Conservation (phyloP, 768 basidiomycete species). For the Glaciozyma martinii region DNA sequence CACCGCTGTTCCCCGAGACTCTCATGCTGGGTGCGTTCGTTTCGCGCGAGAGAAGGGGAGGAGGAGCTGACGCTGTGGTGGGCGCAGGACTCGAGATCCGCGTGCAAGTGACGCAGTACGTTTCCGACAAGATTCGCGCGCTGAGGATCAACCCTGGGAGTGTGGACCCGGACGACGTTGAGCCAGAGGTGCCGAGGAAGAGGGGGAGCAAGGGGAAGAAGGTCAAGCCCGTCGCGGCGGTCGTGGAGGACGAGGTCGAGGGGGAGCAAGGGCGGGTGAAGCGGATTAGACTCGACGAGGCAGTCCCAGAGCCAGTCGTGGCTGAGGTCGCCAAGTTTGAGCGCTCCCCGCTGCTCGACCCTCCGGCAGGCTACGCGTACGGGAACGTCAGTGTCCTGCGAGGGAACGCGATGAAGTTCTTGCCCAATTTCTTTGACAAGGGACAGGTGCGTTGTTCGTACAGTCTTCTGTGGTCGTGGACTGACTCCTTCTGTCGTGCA, state of each 20-base stretch:
- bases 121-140: constrained; percentile 86
- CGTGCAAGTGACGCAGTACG: constrained; percentile 90
- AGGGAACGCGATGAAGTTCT: constrained; percentile 97
- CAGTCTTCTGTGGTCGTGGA: not conserved
- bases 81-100: constrained; percentile 87
- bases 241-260: constrained; percentile 20
- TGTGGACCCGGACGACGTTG: constrained; percentile 29
- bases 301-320: not conserved
- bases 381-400: constrained; percentile 82
- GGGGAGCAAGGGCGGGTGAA: constrained; percentile 4
- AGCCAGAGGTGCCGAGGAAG: constrained; percentile 31
- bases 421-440: constrained; percentile 89
- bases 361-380: constrained; percentile 52
- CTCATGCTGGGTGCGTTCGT: constrained; percentile 72
- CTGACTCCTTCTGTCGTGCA: constrained; percentile 19
- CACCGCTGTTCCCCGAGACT: constrained; percentile 80
- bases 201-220: constrained; percentile 28
- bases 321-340: constrained; percentile 19
- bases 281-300: not conserved
- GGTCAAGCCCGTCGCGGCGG: constrained; percentile 6
- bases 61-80: not conserved
- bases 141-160: constrained; percentile 51
- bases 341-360: constrained; percentile 15
- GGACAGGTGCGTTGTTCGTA: constrained; percentile 49
- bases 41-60: not conserved